phyloP scores from a whole-genome alignment of 2,329 filamentous ascomycete genomes.

The Pestalotiopsis sp. region DNA sequence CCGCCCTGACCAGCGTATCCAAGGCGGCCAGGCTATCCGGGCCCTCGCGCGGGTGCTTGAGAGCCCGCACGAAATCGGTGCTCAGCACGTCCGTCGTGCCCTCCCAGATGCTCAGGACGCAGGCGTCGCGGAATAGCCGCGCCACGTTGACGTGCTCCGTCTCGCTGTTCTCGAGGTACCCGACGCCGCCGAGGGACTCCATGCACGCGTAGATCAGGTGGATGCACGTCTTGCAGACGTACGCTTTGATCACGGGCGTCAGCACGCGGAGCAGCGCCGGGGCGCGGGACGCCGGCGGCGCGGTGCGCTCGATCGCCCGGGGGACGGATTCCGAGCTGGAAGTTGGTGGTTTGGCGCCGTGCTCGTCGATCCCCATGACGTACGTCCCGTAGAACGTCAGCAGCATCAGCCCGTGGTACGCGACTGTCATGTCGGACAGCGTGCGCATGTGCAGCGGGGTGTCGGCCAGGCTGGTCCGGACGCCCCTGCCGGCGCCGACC shows the following conservation, averaged over 20 bases:
- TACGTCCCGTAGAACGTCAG: constrained; percentile 36
- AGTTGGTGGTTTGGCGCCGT: background rate
- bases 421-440: constrained; percentile 46
- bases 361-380: constrained; percentile 41
- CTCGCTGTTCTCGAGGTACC: constrained; percentile 64
- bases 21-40: constrained; percentile 43
- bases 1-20: constrained; percentile 39
- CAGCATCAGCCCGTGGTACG: constrained; percentile 41
- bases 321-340: background rate
- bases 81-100: constrained; percentile 72
- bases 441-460: constrained; percentile 47
- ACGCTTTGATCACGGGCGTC: constrained; percentile 63
- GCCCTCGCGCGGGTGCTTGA: constrained; percentile 47
- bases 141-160: constrained; percentile 69
- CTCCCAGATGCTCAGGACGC: constrained; percentile 67
- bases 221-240: constrained; percentile 53
- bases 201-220: constrained; percentile 58
- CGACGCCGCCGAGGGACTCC: constrained; percentile 67
- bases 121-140: constrained; percentile 65
- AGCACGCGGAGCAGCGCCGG: constrained; percentile 54
- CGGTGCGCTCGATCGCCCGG: constrained; percentile 12
- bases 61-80: constrained; percentile 47
- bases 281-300: constrained; percentile 14
- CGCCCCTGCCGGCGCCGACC: constrained; percentile 34
- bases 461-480: constrained; percentile 39